Conservation (phyloP, 2,329 filamentous ascomycete species). For the Aspergillus candidus region DNA sequence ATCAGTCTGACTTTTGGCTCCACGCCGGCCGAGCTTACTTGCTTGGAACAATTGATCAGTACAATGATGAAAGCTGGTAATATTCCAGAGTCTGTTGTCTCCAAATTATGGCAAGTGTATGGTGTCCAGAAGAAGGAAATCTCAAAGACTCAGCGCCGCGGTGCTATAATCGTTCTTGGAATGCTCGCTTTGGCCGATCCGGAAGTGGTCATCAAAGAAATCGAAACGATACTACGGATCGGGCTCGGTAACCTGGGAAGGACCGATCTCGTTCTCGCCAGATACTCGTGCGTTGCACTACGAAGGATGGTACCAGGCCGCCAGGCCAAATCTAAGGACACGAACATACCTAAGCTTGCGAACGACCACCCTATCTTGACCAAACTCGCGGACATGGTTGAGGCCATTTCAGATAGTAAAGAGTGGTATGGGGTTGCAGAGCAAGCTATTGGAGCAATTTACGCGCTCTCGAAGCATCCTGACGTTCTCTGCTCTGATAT, state of each 20-base stretch:
- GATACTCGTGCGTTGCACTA: constrained; percentile 91
- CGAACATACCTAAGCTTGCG: constrained; percentile 64
- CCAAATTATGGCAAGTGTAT: constrained; percentile 97
- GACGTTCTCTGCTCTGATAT: constrained; percentile 90
- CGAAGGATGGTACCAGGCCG: constrained; percentile 86
- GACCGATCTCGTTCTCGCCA: constrained; percentile 78
- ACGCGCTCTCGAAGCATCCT: constrained; percentile 86
- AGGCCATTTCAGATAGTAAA: constrained; percentile 80
- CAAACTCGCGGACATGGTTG: constrained; percentile 75
- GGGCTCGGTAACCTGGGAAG: constrained; percentile 77
- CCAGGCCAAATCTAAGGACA: constrained; percentile 64
- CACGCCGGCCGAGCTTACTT: constrained; percentile 89
- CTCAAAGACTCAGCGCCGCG: constrained; percentile 80
- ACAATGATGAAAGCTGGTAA: constrained; percentile 96
- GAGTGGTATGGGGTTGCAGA: constrained; percentile 95
- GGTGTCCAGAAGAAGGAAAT: constrained; percentile 90
- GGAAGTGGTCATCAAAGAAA: constrained; percentile 88
- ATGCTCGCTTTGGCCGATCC: constrained; percentile 93
- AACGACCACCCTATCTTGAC: constrained; percentile 87
- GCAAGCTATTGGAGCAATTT: constrained; percentile 93
- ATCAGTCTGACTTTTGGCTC: constrained; percentile 96
- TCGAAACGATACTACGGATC: constrained; percentile 88
- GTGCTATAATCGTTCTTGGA: constrained; percentile 90
- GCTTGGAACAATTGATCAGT: constrained; percentile 84
- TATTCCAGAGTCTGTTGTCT: constrained; percentile 76